Evolutionary conservation across 257 asterid genomes (phyloP), one percentile per base, ranked within the genome.

Genomic region (Leptodermis oblonga): DNA sequence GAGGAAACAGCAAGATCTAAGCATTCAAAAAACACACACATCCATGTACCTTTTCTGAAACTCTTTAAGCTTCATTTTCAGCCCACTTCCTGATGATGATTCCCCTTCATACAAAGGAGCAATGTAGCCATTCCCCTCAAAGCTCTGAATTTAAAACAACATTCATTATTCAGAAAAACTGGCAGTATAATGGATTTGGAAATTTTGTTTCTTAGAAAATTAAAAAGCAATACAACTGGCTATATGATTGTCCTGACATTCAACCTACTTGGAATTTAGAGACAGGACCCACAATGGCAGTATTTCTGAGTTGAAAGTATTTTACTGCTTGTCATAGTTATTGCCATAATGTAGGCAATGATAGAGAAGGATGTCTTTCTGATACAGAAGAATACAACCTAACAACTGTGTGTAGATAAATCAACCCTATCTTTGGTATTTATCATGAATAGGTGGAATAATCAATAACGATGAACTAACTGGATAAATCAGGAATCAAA

Each of bases 41-140:
- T 63, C 45, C 73, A 49, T 55, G 53, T 67, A 89, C 99, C 97
- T 94, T 64, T 84, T 75, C 60, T 88, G 96, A 67, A 94, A 80
- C 79, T 94, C 99, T 69, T 91, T 85, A 65, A 94, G 97, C 82
- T 81, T 94, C 97, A 86, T 91, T 85, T 83, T 94, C 77, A 94
- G 84, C 82, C 96, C 83, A 80, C 76, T 91, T 68, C 97, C 97
- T 0, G 96, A 85, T 42, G 99, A 94, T 59, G 95, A 76, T 80
- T 89, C 97, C 68, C 79, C 96, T 39, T 89, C 96, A 68, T 83
- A 92, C 39, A 82, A 74, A 73, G 97, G 96, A 75, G 97, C 95
- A 74, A 83, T 70, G 77, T 94, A 91, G 63, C 96, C 86, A 77
- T 73, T 87, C 76, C 78, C 79, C 59, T 94, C 97, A 64, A 85